Conservation (phyloP, 495 filamentous ascomycete species). For the Xylaria bambusicola region DNA sequence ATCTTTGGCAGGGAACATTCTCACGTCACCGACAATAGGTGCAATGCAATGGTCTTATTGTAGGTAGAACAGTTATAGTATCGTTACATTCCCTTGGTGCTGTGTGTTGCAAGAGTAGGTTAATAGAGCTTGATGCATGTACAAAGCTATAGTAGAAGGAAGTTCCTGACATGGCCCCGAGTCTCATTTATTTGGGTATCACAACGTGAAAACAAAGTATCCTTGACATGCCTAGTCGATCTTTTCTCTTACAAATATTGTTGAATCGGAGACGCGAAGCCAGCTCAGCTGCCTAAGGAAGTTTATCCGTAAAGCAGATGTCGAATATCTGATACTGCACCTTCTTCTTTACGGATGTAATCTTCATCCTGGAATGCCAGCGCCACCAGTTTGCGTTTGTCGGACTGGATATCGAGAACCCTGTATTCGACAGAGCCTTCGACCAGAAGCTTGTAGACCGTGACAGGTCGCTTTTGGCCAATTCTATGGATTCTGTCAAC, state of each 20-base stretch:
- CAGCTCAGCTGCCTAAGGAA: not conserved
- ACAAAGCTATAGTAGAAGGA: too few relatives aligned
- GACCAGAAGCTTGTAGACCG: constrained; percentile 81
- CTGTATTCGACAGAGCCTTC: constrained; percentile 84
- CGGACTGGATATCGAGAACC: constrained; percentile 76
- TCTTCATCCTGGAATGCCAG: constrained; percentile 69
- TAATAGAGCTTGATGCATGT: too few relatives aligned
- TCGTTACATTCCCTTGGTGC: too few relatives aligned
- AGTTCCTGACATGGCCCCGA: not conserved
- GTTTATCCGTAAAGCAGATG: constrained; percentile 14
- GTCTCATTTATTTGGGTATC: not conserved
- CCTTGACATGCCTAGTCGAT: constrained; percentile 1
- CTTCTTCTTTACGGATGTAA: constrained; percentile 13
- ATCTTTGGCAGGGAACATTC: too few relatives aligned
- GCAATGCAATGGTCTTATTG: too few relatives aligned
- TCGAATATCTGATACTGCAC: constrained; percentile 8
- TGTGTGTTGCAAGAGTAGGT: too few relatives aligned
- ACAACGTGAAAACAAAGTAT: not conserved
- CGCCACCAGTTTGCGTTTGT: constrained; percentile 77
- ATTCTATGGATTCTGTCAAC: constrained; percentile 88
- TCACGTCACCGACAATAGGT: too few relatives aligned
- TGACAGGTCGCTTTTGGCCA: constrained; percentile 76
- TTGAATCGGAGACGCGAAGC: not conserved
- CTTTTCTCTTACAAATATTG: too few relatives aligned
- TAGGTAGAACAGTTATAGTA: too few relatives aligned